Conservation (phyloP, 179 eudicot genomes). For the Sideroxylon spinosum region DNA sequence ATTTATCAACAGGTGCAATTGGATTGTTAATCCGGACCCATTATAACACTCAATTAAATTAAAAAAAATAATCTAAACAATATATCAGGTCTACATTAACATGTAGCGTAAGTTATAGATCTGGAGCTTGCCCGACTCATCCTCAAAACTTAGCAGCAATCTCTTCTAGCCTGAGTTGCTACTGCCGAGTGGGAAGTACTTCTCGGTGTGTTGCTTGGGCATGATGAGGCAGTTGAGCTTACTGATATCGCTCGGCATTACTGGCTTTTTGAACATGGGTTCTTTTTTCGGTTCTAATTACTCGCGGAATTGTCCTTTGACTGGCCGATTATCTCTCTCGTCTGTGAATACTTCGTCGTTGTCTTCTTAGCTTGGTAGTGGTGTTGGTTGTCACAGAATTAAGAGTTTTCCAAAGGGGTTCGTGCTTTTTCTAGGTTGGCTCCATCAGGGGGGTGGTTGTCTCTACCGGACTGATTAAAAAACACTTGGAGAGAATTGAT, state of each 20-base stretch:
- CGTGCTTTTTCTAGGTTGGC: neutral
- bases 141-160: constrained; percentile 58
- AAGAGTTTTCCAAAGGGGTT: neutral
- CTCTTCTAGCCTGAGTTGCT: constrained; percentile 36
- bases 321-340: neutral
- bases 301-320: neutral
- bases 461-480: constrained; percentile 26
- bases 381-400: constrained; percentile 8
- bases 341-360: neutral
- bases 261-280: constrained; percentile 59
- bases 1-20: too few relatives aligned
- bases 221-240: constrained; percentile 94
- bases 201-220: constrained; percentile 94
- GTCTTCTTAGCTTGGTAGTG: constrained; percentile 9
- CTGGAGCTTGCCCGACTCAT: constrained; percentile 48
- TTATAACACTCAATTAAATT: too few relatives aligned
- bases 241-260: constrained; percentile 89
- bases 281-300: constrained; percentile 8
- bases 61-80: too few relatives aligned
- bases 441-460: constrained; percentile 27
- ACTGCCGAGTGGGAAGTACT: constrained; percentile 57
- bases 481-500: constrained; percentile 30
- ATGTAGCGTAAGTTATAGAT: neutral
- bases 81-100: too few relatives aligned
- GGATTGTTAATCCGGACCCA: too few relatives aligned